These are phyloP conservation scores for Oryza coarctata DNA, from an alignment of 176 grass and related monocot genomes.

Conservation along the genomic window DNA sequence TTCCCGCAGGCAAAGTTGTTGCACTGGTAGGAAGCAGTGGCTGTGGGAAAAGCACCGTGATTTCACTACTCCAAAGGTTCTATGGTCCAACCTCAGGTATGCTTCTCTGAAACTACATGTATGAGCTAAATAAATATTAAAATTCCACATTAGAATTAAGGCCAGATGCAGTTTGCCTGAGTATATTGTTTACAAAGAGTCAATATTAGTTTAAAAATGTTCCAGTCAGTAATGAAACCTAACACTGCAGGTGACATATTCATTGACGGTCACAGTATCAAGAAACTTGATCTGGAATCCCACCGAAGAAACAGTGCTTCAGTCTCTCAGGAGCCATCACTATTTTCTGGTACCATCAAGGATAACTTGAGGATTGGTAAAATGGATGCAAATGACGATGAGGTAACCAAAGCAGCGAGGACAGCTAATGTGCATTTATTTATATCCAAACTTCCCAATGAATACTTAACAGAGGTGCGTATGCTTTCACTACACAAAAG, in stretches of 20 bases:
- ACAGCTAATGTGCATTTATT: constrained; percentile 54
- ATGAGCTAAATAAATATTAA: not conserved
- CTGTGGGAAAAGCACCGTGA: constrained; percentile 56
- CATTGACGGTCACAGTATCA: constrained; percentile 45
- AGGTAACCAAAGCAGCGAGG: constrained; percentile 40
- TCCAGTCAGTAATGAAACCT: not conserved
- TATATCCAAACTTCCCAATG: constrained; percentile 48
- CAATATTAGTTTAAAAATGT: not conserved
- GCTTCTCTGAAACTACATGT: constrained; percentile 16
- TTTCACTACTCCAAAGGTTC: constrained; percentile 55
- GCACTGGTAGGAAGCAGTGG: constrained; percentile 50
- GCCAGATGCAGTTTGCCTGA: not conserved
- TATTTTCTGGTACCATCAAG: constrained; percentile 55
- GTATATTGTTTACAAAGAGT: not conserved
- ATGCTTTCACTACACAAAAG: constrained; percentile 8
- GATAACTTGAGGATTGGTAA: constrained; percentile 58
- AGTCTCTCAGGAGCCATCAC: constrained; percentile 50
- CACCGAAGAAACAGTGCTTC: constrained; percentile 46
- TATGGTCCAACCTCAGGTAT: constrained; percentile 50
- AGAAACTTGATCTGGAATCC: constrained; percentile 46
- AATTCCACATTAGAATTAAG: not conserved
- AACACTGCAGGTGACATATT: constrained; percentile 43
- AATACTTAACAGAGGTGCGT: constrained; percentile 50
- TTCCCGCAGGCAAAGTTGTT: constrained; percentile 43
- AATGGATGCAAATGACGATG: constrained; percentile 46